Conservation (phyloP, 1,284 basidiomycete species). For the Pholiota adiposa region DNA sequence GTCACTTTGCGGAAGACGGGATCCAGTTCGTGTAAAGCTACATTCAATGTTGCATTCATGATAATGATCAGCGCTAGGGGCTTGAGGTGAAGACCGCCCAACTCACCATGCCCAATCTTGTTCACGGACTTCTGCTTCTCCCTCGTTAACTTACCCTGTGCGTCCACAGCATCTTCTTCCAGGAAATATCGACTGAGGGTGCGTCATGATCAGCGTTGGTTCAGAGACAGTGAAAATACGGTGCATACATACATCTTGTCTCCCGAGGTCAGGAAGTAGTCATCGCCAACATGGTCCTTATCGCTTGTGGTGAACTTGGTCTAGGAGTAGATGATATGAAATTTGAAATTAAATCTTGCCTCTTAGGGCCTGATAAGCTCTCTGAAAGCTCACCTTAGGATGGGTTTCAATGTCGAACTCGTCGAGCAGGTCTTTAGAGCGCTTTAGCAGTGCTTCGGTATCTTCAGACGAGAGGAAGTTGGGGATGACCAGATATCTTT, state of each 20-base stretch:
- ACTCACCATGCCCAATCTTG: constrained; percentile 81
- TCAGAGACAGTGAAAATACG: neutral
- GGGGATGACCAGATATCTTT: constrained; percentile 81
- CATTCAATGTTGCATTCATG: neutral
- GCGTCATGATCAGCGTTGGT: neutral
- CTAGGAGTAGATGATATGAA: constrained; percentile 49
- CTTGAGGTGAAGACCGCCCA: constrained; percentile 1
- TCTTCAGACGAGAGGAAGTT: constrained; percentile 69
- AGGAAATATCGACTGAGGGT: constrained; percentile 72
- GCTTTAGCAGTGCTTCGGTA: constrained; percentile 64
- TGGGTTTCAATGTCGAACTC: constrained; percentile 81
- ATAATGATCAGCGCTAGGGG: neutral
- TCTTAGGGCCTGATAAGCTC: neutral
- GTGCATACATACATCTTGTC: constrained; percentile 74
- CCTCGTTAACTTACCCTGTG: constrained; percentile 67
- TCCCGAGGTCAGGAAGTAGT: constrained; percentile 90
- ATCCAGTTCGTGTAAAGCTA: constrained; percentile 85
- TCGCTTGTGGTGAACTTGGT: constrained; percentile 89
- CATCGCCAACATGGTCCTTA: constrained; percentile 82
- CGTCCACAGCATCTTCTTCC: constrained; percentile 79
- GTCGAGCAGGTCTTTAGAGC: constrained; percentile 75
- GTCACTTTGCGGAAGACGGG: constrained; percentile 80
- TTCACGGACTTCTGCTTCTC: constrained; percentile 82
- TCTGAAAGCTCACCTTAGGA: constrained; percentile 63
- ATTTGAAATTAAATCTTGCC: neutral